Evolutionary conservation across 352 stramenopile species (phyloP), one percentile per base, ranked within the genome.

Genomic region (Phytopythium mirpurense): DNA sequence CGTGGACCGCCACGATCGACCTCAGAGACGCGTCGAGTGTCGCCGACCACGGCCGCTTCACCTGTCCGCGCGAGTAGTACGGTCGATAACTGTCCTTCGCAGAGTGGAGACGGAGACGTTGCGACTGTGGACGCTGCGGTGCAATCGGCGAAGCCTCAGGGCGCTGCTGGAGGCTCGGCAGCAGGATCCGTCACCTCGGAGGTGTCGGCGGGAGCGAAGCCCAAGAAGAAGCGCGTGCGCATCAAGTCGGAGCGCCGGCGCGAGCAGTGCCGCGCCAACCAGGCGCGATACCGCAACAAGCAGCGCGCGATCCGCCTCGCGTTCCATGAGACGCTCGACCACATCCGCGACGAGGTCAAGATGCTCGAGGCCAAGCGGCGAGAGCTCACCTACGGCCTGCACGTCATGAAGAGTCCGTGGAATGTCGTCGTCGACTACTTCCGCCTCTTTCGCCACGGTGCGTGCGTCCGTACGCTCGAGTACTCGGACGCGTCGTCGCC

Each of bases 221-320:
- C 14, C 6, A 34, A 34, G 24, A 34, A 36, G 18, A 75, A 76
- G 42, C 68, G 71, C 8, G 60, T 78, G 32, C 68, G 71, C 26
- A 21, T 67, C 49, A 78, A 82, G 55, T 78, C 68, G 0, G 52
- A 66, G 5, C 58, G 71, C 7, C 71, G 71, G 3, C 66, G 68
- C 11, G 62, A 82, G n/a, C 71, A 82, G 32, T 82, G 71, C 50
- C 68, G 71, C 23, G 54, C 31, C 2, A 82, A 82, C 55, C 68
- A 82, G 50, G 68, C 68, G 48, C 60, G 68, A 5, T 82, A 82
- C 47, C 62, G 71, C 35, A 67, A 63, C 51, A 79, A 76, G 26
- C 67, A 76, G 36, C 51, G 48, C 0, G 29, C 59, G 8, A 35
- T 55, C 21, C 26, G 19, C 1, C 52, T 63, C 7, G 47, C 57